phyloP scores from a whole-genome alignment of 305 asterid species.

The Fraxinus paxiana region DNA sequence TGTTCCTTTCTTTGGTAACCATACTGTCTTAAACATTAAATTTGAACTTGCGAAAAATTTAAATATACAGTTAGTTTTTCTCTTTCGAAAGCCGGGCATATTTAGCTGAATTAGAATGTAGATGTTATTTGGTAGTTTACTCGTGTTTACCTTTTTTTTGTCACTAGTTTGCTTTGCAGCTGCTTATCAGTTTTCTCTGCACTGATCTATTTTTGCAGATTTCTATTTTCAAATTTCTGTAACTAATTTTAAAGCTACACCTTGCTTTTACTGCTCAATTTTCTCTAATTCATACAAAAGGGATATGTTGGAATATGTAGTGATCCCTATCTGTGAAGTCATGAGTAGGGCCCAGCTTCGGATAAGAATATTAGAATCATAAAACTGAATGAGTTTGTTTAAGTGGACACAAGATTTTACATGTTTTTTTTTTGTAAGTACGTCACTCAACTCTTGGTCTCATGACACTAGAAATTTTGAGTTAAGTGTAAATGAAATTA shows the following conservation, averaged over 20 bases:
- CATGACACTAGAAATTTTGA: neutral
- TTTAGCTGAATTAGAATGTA: neutral
- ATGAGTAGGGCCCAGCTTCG: neutral
- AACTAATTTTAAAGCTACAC: neutral
- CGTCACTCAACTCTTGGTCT: neutral
- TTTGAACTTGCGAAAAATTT: neutral
- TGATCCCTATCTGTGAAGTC: neutral
- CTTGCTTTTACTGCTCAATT: neutral
- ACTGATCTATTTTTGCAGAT: neutral
- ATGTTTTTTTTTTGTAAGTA: neutral
- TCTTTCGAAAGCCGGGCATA: neutral
- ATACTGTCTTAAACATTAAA: neutral
- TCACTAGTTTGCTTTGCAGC: neutral
- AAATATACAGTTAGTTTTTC: neutral
- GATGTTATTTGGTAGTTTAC: neutral
- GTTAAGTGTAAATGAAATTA: neutral
- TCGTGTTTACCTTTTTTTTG: neutral
- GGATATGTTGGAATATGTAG: neutral
- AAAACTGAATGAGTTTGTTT: neutral
- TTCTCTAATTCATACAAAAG: neutral
- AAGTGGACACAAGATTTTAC: neutral
- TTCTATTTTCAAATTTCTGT: neutral
- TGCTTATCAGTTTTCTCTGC: neutral
- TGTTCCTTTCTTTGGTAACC: neutral
- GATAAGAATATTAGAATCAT: neutral